Evolutionary conservation across 345 rosid genomes (phyloP), one percentile per base, ranked within the genome.

Genomic region (Dipteronia dyeriana): DNA sequence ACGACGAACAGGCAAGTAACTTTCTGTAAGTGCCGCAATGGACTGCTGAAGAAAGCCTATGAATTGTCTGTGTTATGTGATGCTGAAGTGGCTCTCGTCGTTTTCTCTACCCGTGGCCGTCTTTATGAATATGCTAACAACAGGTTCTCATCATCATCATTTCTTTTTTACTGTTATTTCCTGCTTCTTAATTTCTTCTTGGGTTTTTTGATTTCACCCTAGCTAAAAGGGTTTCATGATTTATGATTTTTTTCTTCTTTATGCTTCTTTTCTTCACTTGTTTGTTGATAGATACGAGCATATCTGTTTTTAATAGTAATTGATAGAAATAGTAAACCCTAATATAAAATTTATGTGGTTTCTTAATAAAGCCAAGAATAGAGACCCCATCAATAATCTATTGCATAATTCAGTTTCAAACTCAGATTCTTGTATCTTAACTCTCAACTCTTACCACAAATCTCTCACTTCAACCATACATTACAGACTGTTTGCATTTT

Each of bases 91-190:
- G 90, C 95, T 78, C 95, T 93, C 67, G 73, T 93, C 64, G 85
- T 93, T 88, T 93, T 93, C 89, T 91, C 96, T 38, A 90, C 73
- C 87, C 92, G 96, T 4, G 97, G 96, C 73, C 92, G 96, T n/a
- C 96, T 93, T 85, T 93, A 93, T 54, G 97, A 93, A 68, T 91
- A 93, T 60, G 89, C 97, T 74, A 91, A 93, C 75, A 86, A 87
- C 94, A 93, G 96, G 97, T 91, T 34, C 43, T 79, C 59, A 4
- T 49, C 56, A 34, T 49, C 14, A 41, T 41, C 10, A 41, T 41
- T 41, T 9, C 45, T 41, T 41, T 4, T 34, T 34, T 1, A 41
- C 45, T 7, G 45, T 41, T 41, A 41, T 41, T 41, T 41, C 11
- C 9, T 41, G 9, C 3, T 12, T 25, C 14, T 13, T 34, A 34